phyloP scores from a whole-genome alignment of 2,329 filamentous ascomycete genomes.

The Colletotrichum sp. region DNA sequence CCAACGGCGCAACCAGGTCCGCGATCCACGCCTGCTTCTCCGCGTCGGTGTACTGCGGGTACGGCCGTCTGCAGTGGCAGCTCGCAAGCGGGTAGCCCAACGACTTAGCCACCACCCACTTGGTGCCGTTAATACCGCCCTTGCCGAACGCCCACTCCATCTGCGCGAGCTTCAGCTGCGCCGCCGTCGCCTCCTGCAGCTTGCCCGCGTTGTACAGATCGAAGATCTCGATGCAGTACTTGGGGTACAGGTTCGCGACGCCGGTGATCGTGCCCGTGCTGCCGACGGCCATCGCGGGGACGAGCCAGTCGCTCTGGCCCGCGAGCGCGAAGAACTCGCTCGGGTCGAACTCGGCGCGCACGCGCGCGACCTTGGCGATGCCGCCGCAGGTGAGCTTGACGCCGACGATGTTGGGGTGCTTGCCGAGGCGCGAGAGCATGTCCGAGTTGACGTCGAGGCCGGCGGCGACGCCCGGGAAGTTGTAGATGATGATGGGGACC shows the following conservation, averaged over 20 bases:
- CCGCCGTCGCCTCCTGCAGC: conserved; percentile 48
- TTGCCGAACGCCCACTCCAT: conserved; percentile 62
- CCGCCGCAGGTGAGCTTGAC: conserved; percentile 78
- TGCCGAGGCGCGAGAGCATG: conserved; percentile 60
- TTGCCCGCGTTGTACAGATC: conserved; percentile 53
- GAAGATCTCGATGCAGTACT: conserved; percentile 52
- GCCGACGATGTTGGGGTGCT: conserved; percentile 70
- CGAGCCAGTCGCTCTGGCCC: conserved; percentile 75
- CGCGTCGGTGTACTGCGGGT: conserved; percentile 49
- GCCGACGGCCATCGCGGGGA: conserved; percentile 63
- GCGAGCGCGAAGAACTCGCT: conserved; percentile 71
- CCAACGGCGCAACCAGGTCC: conserved; percentile 16
- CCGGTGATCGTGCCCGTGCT: conserved; percentile 66
- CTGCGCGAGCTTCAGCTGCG: conserved; percentile 55
- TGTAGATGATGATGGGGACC: conserved; percentile 73
- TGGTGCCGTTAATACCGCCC: conserved; percentile 65
- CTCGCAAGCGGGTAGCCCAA: conserved; percentile 56
- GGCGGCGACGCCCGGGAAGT: conserved; percentile 71
- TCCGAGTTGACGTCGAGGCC: conserved; percentile 73
- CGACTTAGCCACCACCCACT: conserved; percentile 61
- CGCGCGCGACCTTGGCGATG: conserved; percentile 72
- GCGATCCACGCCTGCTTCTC: conserved; percentile 37
- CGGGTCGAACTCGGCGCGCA: conserved; percentile 54
- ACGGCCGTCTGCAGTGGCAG: conserved; percentile 58
- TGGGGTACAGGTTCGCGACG: conserved; percentile 67